Evolutionary conservation across 1,284 basidiomycete genomes (phyloP), one percentile per base, ranked within the genome.

Genomic region (Irpex sp.): DNA sequence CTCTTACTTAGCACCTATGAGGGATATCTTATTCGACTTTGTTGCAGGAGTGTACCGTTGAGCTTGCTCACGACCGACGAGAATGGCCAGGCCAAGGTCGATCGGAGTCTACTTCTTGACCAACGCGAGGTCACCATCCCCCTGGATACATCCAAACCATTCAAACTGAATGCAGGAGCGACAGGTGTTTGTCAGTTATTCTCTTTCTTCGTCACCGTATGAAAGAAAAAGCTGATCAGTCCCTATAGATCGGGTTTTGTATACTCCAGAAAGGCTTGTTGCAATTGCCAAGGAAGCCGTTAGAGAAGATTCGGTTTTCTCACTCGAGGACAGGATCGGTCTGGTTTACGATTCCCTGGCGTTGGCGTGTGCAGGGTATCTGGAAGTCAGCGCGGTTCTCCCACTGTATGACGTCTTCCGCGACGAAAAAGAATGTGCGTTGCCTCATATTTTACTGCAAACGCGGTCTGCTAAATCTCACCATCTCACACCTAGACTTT

Each of bases 121-220:
- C 82, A 85, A 66, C 88, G 94, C 59, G 89, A 94, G 75, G 83
- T 81, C 57, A 83, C 79, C 46, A 85, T 94, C 68, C 76, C 84
- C 19, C 72, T 98, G 43, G 87, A 92, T 72, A 87, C 84, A 3
- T 86, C 76, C 73, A 87, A 84, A 71, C 82, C 88, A 26, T 91
- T 87, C 76, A 97, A 98, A 78, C 80, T 98, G 64, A 98, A 98
- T 74, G 90, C 89, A 13, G 91, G 90, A 60, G 95, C 94, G 1
- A 85, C 87, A 61, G 95, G 96, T 68, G 93, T 97, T 70, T 98
- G 92, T 93, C 69, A 68, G 92, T 79, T 15, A 4, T 19, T 39
- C 37, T 39, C 21, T 26, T 26, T 39, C 37, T 33, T 35, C 13
- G 15, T 37, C 37, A 3, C 19, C 53, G 8, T 19, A 50, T 56